phyloP scores from a whole-genome alignment of 1,284 basidiomycete genomes.

The Tylopilus sp. region DNA sequence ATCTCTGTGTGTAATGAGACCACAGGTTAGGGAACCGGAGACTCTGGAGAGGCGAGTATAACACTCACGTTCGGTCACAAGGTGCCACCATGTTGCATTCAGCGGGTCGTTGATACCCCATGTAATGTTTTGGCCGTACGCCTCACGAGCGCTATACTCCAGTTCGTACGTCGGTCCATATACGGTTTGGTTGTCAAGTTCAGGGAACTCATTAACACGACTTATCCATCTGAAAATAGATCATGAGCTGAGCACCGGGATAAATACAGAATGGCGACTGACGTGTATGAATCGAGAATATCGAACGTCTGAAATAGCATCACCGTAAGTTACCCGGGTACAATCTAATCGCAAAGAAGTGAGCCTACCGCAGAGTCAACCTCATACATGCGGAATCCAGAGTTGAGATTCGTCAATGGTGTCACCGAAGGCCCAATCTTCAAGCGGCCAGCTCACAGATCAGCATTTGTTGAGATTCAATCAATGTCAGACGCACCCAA shows the following conservation, averaged over 20 bases:
- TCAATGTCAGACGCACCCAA: conserved; percentile 52
- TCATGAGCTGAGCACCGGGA: neutral
- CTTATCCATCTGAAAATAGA: conserved; percentile 41
- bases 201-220: conserved; percentile 44
- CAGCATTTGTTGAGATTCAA: too few relatives aligned
- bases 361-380: conserved; percentile 72
- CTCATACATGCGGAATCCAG: conserved; percentile 82
- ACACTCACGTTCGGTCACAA: conserved; percentile 50
- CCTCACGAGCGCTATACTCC: conserved; percentile 54
- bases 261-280: conserved; percentile 11
- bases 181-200: conserved; percentile 42
- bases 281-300: conserved; percentile 50
- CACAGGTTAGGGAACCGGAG: neutral
- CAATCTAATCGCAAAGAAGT: neutral
- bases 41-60: too few relatives aligned
- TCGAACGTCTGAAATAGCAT: conserved; percentile 44
- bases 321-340: conserved; percentile 2
- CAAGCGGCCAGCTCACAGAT: too few relatives aligned
- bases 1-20: conserved; percentile 38
- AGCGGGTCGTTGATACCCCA: conserved; percentile 56
- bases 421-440: conserved; percentile 76
- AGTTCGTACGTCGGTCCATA: conserved; percentile 52
- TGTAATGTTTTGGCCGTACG: conserved; percentile 51
- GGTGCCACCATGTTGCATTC: conserved; percentile 61
- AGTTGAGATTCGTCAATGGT: conserved; percentile 78